Percentiles rank a stretch among this genome's conserved stretches.
Conservation (phyloP, 257 asterid species). For the Agastache rugosa region DNA sequence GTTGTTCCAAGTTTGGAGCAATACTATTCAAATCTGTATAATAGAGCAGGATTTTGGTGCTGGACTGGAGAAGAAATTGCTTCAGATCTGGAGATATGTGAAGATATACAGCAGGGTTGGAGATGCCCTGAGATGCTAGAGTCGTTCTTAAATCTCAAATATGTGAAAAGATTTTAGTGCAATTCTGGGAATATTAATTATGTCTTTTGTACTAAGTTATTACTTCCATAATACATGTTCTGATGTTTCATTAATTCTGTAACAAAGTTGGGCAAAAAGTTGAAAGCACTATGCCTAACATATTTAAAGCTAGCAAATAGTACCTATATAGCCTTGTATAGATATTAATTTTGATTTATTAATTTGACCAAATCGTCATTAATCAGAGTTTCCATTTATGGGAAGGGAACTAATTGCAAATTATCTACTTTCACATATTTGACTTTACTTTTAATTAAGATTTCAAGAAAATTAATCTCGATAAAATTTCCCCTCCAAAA, state of each 20-base stretch:
- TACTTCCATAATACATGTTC: constrained; percentile 29
- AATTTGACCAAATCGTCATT: neutral
- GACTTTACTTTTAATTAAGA: neutral
- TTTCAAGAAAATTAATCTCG: neutral
- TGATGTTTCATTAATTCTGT: constrained; percentile 25
- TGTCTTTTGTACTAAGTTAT: neutral
- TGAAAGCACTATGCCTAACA: constrained; percentile 27
- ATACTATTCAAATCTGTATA: too few species aligned
- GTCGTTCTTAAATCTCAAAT: neutral
- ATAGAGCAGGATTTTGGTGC: too few species aligned
- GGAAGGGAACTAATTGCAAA: neutral
- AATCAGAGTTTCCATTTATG: constrained; percentile 11
- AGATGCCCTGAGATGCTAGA: too few species aligned
- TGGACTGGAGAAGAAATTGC: too few species aligned
- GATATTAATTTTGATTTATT: neutral
- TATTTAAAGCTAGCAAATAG: constrained; percentile 27
- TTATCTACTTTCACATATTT: neutral
- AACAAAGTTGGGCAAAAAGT: constrained; percentile 33
- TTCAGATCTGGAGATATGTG: too few species aligned
- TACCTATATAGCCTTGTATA: neutral
- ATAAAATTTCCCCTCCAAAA: neutral
- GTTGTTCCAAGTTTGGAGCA: too few species aligned
- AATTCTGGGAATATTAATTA: neutral
- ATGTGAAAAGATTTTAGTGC: neutral
- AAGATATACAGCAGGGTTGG: too few species aligned